A percentile compares a stretch with the other conserved stretches of the same genome.
phyloP scores from a whole-genome alignment of 495 filamentous ascomycete genomes.

The Penicillium waksmanii region DNA sequence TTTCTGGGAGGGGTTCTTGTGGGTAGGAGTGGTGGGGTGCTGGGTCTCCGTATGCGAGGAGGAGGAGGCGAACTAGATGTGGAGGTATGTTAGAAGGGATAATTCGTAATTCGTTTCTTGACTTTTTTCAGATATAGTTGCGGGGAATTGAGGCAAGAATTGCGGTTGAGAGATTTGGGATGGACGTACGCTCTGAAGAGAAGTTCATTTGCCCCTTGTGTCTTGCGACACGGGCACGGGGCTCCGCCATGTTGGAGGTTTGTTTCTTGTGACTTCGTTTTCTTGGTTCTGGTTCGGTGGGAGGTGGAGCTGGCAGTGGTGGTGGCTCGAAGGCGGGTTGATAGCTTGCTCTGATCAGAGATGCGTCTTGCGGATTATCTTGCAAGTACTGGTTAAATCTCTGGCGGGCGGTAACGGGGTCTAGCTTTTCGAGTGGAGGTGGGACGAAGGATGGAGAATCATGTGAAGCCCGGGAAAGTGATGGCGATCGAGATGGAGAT shows the following conservation, averaged over 20 bases:
- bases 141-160: neutral
- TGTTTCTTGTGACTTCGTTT: neutral
- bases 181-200: constrained; percentile 69
- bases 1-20: constrained; percentile 71
- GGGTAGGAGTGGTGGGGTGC: constrained; percentile 46
- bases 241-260: constrained; percentile 58
- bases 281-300: neutral
- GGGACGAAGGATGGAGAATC: constrained; percentile 16
- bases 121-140: no score
- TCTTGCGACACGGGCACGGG: constrained; percentile 74
- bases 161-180: neutral
- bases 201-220: constrained; percentile 93
- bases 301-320: neutral
- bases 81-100: neutral
- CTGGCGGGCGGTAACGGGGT: neutral
- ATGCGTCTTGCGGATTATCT: constrained; percentile 28
- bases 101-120: no score
- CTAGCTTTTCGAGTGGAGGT: neutral
- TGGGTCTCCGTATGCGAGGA: constrained; percentile 85
- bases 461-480: constrained; percentile 1
- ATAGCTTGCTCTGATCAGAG: constrained; percentile 34
- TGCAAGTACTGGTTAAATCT: constrained; percentile 11
- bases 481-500: neutral
- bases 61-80: constrained; percentile 69
- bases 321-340: constrained; percentile 20